Evolutionary conservation across 306 rosid genomes (phyloP).

Genomic region (Macrotyloma uniflorum): DNA sequence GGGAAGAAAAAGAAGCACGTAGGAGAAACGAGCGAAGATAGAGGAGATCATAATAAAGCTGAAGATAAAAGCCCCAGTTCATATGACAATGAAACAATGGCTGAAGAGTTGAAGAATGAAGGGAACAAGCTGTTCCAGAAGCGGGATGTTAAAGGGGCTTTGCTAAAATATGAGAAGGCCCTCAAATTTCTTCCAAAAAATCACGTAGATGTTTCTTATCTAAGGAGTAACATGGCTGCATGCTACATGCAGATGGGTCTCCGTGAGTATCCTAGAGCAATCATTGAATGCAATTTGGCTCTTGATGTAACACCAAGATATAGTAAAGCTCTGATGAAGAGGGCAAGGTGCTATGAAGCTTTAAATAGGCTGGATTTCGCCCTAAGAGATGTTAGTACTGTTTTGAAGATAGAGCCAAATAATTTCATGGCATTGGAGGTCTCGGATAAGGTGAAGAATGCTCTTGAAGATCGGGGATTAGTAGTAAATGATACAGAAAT

Average conservation of each 20-base stretch:
- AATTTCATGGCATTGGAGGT: constrained; percentile 88
- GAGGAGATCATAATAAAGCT: constrained; percentile 19
- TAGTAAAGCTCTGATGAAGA: constrained; percentile 85
- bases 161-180: constrained; percentile 80
- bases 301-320: constrained; percentile 83
- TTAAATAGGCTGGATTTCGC: constrained; percentile 85
- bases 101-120: constrained; percentile 79
- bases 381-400: constrained; percentile 68
- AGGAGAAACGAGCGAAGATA: constrained; percentile 53
- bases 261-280: constrained; percentile 78
- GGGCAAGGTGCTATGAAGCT: constrained; percentile 92
- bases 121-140: constrained; percentile 86
- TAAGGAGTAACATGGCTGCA: constrained; percentile 88
- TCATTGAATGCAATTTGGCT: constrained; percentile 85
- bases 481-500: constrained; percentile 56
- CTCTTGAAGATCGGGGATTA: constrained; percentile 68
- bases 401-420: constrained; percentile 72
- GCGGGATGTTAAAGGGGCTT: constrained; percentile 78
- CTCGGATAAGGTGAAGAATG: constrained; percentile 59
- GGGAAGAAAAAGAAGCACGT: constrained; percentile 72
- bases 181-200: constrained; percentile 73
- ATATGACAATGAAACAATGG: constrained; percentile 65
- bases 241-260: constrained; percentile 96
- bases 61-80: constrained; percentile 50
- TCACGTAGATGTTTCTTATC: constrained; percentile 79